Conservation (phyloP, 2,329 filamentous ascomycete genomes). For the Aspergillus pseudonomiae region DNA sequence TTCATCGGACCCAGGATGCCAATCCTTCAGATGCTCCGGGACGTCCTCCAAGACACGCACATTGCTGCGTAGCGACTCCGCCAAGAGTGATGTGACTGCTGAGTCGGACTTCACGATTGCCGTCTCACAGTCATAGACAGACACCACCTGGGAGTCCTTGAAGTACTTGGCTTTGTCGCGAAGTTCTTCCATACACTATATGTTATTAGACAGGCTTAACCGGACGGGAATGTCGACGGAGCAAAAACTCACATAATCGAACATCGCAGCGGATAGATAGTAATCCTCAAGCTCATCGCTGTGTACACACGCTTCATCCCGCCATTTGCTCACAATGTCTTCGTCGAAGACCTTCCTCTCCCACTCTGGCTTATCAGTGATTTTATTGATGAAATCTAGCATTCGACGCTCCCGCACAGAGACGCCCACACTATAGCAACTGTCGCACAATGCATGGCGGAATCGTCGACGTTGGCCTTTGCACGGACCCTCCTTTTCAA, state of each 20-base stretch:
- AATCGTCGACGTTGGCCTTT: background rate
- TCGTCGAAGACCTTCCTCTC: conserved; percentile 44
- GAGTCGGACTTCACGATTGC: conserved; percentile 38
- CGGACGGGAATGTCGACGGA: no score
- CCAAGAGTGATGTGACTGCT: conserved; percentile 44
- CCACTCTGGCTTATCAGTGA: conserved; percentile 50
- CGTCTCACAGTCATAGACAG: conserved; percentile 2
- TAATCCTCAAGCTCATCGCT: background rate
- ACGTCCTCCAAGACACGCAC: conserved; percentile 55
- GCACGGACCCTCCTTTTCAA: background rate
- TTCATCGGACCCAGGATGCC: conserved; percentile 61
- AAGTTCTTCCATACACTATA: conserved; percentile 2
- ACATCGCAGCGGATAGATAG: background rate
- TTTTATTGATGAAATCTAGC: conserved; percentile 14
- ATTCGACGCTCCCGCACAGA: conserved; percentile 7
- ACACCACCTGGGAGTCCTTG: background rate
- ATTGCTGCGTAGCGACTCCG: conserved; percentile 47
- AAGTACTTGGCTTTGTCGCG: conserved; percentile 1
- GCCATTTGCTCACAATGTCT: conserved; percentile 37
- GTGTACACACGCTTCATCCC: conserved; percentile 24
- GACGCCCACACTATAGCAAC: background rate
- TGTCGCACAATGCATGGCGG: background rate
- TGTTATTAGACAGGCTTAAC: background rate
- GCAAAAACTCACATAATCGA: conserved; percentile 1
- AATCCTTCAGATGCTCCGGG: conserved; percentile 58